phyloP scores from a whole-genome alignment of 495 filamentous ascomycete genomes.

The Coniosporium apollinis region DNA sequence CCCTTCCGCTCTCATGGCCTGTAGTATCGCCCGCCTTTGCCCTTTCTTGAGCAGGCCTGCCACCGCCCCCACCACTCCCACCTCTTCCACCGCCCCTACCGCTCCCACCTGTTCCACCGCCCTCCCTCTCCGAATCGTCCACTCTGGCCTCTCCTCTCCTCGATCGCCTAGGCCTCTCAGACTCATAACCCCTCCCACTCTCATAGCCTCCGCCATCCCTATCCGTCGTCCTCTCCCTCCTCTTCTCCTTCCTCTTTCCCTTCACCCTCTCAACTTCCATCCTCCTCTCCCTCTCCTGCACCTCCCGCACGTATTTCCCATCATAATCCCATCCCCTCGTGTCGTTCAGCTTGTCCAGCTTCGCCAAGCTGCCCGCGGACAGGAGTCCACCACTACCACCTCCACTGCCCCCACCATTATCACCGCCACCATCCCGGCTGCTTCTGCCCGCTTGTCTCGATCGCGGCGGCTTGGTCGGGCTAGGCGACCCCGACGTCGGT shows the following conservation, averaged over 20 bases:
- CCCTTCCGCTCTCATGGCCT: too few species aligned
- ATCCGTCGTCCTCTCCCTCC: constrained; percentile 23
- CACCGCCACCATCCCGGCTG: too few species aligned
- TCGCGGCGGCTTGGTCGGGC: too few species aligned
- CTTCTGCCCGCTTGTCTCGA: constrained; percentile 11
- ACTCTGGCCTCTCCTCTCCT: constrained; percentile 23
- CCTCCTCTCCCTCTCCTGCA: constrained; percentile 11
- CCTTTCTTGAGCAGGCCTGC: too few species aligned
- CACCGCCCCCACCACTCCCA: too few species aligned
- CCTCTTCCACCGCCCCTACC: constrained; percentile 9
- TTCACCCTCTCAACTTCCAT: constrained; percentile 12
- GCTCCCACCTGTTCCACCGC: constrained; percentile 14
- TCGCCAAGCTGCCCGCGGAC: constrained; percentile 19
- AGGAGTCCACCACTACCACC: too few species aligned
- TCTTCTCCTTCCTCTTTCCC: constrained; percentile 17
- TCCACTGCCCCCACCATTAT: too few species aligned
- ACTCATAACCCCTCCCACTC: constrained; percentile 11
- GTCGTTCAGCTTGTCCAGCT: constrained; percentile 21
- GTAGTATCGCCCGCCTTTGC: too few species aligned
- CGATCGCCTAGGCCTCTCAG: constrained; percentile 21
- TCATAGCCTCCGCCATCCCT: constrained; percentile 14
- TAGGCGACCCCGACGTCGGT: constrained; percentile 4
- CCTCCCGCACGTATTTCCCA: constrained; percentile 14
- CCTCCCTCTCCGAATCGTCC: constrained; percentile 9
- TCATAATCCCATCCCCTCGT: constrained; percentile 21